A percentile compares a stretch with the other conserved stretches of the same genome.
These are phyloP conservation scores for Capsicum rhomboideum DNA, from an alignment of 257 asterid species.

Conservation along the genomic window DNA sequence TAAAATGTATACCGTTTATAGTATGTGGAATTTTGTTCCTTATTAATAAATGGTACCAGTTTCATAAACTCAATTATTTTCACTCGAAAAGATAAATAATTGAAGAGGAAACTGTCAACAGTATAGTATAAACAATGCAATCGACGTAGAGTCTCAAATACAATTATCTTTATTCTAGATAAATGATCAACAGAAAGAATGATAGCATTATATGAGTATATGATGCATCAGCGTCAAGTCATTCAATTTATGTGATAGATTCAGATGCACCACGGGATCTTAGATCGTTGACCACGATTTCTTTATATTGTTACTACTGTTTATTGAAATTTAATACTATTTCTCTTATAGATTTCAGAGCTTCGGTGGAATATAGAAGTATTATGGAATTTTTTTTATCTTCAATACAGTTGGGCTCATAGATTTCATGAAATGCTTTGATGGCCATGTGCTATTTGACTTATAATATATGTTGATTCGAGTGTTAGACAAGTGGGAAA, in stretches of 20 bases:
- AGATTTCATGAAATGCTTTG: conserved; percentile 1
- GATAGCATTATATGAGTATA: not conserved
- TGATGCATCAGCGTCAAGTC: not conserved
- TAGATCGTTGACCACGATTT: not conserved
- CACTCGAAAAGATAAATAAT: not conserved
- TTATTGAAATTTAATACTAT: not conserved
- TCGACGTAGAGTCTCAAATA: not conserved
- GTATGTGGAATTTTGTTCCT: not conserved
- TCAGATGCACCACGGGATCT: not conserved
- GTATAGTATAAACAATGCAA: not conserved
- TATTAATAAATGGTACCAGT: not conserved
- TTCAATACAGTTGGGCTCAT: not conserved
- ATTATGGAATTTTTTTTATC: not conserved
- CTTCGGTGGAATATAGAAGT: not conserved
- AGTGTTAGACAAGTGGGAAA: not conserved
- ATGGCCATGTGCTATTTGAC: conserved; percentile 8
- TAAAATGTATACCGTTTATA: no score
- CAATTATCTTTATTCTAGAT: not conserved
- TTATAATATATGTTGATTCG: not conserved
- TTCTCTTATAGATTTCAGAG: not conserved
- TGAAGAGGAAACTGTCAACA: not conserved
- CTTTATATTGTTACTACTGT: not conserved
- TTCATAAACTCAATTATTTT: not conserved
- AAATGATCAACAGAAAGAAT: not conserved
- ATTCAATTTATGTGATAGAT: not conserved